Conservation (phyloP, 345 rosid genomes). For the Eucalyptus pauciflora region DNA sequence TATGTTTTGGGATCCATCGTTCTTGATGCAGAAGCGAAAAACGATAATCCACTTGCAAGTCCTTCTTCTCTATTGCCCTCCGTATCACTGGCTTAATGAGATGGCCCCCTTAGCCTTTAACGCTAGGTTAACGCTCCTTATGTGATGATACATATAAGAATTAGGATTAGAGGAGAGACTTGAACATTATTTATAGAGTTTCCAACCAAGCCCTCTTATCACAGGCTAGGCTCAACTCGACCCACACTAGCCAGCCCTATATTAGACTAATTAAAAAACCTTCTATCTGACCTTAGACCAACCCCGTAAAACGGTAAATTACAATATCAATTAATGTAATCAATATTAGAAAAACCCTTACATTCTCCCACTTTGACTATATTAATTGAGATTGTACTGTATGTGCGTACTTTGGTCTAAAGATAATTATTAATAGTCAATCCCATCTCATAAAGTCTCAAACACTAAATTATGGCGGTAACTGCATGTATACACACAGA, state of each 20-base stretch:
- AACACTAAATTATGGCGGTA: accelerated
- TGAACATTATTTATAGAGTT: no score
- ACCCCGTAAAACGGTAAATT: no score
- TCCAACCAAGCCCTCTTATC: no score
- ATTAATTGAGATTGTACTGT: no score
- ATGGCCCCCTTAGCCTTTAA: accelerated
- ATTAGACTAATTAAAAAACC: accelerated
- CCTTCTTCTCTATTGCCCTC: accelerated
- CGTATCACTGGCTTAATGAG: no score
- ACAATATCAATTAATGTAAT: no score
- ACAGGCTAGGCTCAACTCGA: accelerated
- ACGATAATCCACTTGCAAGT: accelerated
- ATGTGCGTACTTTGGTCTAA: accelerated
- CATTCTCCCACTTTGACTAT: no score
- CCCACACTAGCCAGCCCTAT: accelerated
- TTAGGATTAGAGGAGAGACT: accelerated
- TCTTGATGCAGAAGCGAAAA: no score
- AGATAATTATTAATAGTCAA: no score
- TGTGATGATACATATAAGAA: no score
- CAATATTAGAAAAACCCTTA: no score
- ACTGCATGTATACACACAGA: accelerated
- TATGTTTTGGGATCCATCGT: accelerated
- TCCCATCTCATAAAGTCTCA: accelerated
- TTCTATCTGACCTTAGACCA: no score
- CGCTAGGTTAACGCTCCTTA: accelerated